These are phyloP conservation scores for Thielaviopsis populi DNA, from an alignment of 2,329 filamentous ascomycete species.

Conservation along the genomic window DNA sequence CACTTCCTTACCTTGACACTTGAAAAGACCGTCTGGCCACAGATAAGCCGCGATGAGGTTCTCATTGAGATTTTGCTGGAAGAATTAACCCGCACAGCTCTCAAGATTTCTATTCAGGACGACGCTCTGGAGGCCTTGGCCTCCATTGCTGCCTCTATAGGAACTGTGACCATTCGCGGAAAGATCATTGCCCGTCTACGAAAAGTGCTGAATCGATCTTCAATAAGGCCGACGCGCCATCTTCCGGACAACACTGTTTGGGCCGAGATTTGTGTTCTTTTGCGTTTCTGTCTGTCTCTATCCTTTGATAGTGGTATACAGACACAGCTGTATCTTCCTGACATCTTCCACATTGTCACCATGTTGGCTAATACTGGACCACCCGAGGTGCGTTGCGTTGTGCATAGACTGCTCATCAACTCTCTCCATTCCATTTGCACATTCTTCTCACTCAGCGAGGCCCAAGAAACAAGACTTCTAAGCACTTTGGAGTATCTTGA, in stretches of 20 bases:
- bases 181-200: conserved; percentile 50
- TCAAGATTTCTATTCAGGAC: conserved; percentile 36
- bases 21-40: conserved; percentile 52
- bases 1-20: conserved; percentile 42
- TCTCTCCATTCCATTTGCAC: conserved; percentile 53
- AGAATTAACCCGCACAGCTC: conserved; percentile 48
- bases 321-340: conserved; percentile 51
- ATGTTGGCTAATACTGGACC: conserved; percentile 54
- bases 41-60: conserved; percentile 48
- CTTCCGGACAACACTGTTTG: conserved; percentile 53
- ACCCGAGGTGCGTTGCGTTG: conserved; percentile 39
- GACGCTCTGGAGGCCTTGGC: conserved; percentile 46
- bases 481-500: conserved; percentile 43
- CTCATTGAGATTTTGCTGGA: conserved; percentile 53
- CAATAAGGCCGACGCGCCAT: conserved; percentile 48
- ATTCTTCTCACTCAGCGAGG: conserved; percentile 47
- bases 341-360: conserved; percentile 55
- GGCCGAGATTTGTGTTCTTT: conserved; percentile 52
- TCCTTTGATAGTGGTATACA: conserved; percentile 55
- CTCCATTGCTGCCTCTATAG: conserved; percentile 47
- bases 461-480: conserved; percentile 39
- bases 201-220: conserved; percentile 52
- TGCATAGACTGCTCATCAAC: conserved; percentile 51
- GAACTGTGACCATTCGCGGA: conserved; percentile 49
- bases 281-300: conserved; percentile 50